phyloP scores from a whole-genome alignment of 192 early-diverging fungal species.

The Coemansia brasiliensis region DNA sequence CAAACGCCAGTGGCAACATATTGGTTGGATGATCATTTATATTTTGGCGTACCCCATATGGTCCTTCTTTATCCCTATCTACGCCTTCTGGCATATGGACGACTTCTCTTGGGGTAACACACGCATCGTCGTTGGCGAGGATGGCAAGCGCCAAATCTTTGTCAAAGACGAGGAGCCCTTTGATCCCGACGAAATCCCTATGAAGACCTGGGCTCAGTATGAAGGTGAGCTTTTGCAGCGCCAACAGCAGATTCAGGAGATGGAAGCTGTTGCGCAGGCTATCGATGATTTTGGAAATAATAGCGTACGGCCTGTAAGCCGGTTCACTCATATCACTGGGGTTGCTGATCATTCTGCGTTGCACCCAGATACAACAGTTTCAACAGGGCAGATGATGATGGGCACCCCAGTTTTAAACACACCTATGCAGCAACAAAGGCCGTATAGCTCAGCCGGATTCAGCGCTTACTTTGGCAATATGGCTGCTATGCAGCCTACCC shows the following conservation, averaged over 20 bases:
- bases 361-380: not conserved
- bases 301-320: slow-evolving; percentile 29
- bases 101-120: slow-evolving; percentile 99
- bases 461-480: slow-evolving; percentile 29
- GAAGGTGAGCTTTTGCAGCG: slow-evolving; percentile 59
- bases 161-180: slow-evolving; percentile 76
- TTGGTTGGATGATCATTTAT: slow-evolving; percentile 87
- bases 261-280: slow-evolving; percentile 34
- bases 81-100: slow-evolving; percentile 98
- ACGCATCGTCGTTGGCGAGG: slow-evolving; percentile 75
- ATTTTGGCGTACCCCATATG: slow-evolving; percentile 90
- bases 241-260: slow-evolving; percentile 19
- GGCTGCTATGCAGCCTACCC: slow-evolving; percentile 5
- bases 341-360: slow-evolving; percentile 1
- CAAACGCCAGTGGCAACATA: slow-evolving; percentile 77
- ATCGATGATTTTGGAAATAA: slow-evolving; percentile 40
- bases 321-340: slow-evolving; percentile 17
- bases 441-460: slow-evolving; percentile 23
- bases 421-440: slow-evolving; percentile 6
- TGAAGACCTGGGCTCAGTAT: slow-evolving; percentile 85
- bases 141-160: slow-evolving; percentile 64
- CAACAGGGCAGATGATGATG: slow-evolving; percentile 1
- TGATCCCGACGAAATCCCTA: slow-evolving; percentile 81
- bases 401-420: not conserved
- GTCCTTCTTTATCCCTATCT: slow-evolving; percentile 87